Conservation (phyloP, 2,329 filamentous ascomycete species). For the Pezicula neosporulosa region DNA sequence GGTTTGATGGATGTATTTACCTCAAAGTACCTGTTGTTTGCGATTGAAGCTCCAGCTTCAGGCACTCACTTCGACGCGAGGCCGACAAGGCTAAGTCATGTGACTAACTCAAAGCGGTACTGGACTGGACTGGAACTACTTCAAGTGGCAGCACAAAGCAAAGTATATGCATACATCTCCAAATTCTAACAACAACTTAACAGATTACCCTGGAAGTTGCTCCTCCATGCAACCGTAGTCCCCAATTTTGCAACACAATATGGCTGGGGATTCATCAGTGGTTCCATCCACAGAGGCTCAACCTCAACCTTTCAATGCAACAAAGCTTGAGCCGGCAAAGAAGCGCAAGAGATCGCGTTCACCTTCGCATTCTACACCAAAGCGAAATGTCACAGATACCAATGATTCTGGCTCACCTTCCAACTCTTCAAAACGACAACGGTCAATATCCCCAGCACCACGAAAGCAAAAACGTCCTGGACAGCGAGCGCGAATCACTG, state of each 20-base stretch:
- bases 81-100: slow-evolving; percentile 4
- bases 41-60: slow-evolving; percentile 19
- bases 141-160: no score
- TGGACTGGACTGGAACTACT: no score
- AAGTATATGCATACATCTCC: no score
- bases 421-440: slow-evolving; percentile 14
- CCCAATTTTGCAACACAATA: slow-evolving; percentile 11
- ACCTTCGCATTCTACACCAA: slow-evolving; percentile 25
- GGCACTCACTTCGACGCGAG: slow-evolving; percentile 26
- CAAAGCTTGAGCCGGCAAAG: slow-evolving; percentile 36
- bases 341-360: slow-evolving; percentile 37
- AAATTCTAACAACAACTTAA: no score
- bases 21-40: slow-evolving; percentile 2
- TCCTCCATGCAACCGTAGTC: no score
- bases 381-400: slow-evolving; percentile 14
- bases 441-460: slow-evolving; percentile 28
- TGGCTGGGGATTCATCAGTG: slow-evolving; percentile 25
- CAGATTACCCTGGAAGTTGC: no score
- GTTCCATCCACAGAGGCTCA: slow-evolving; percentile 26
- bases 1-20: no score
- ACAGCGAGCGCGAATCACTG: slow-evolving; percentile 62
- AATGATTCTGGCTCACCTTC: slow-evolving; percentile 22
- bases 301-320: slow-evolving; percentile 38
- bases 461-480: slow-evolving; percentile 70
- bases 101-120: background rate